Evolutionary conservation across 2,329 filamentous ascomycete species (phyloP).

Genomic region (Xylariales sp.): DNA sequence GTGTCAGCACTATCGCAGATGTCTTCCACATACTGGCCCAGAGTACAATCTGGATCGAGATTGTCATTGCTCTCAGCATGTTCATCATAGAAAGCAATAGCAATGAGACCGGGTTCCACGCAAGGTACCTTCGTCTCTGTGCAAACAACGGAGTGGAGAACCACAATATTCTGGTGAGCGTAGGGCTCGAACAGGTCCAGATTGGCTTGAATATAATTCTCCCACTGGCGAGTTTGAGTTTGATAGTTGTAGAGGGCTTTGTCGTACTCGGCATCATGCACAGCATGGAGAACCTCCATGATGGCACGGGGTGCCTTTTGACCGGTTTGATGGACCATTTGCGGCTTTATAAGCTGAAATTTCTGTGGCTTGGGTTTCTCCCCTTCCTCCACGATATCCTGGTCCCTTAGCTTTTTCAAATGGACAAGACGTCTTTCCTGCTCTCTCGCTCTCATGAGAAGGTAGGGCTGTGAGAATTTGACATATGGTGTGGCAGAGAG

Average conservation of each 20-base stretch:
- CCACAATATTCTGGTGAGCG: slow-evolving; percentile 92
- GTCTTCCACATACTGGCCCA: slow-evolving; percentile 94
- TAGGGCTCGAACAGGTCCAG: slow-evolving; percentile 89
- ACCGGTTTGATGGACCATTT: slow-evolving; percentile 87
- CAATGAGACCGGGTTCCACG: slow-evolving; percentile 83
- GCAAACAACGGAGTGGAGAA: slow-evolving; percentile 90
- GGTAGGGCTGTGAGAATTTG: slow-evolving; percentile 88
- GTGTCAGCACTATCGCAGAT: slow-evolving; percentile 71
- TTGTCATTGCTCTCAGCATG: slow-evolving; percentile 60
- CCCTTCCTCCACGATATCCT: slow-evolving; percentile 58
- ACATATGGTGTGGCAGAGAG: slow-evolving; percentile 95
- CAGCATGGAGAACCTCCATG: slow-evolving; percentile 88
- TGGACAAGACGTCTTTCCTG: slow-evolving; percentile 82
- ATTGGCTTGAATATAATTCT: slow-evolving; percentile 87
- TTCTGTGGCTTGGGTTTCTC: slow-evolving; percentile 64
- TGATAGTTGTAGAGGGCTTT: slow-evolving; percentile 90
- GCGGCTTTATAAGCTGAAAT: slow-evolving; percentile 88
- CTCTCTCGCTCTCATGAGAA: slow-evolving; percentile 87
- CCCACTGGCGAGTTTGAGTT: slow-evolving; percentile 94
- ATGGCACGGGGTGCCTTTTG: slow-evolving; percentile 80
- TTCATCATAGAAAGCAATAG: slow-evolving; percentile 91
- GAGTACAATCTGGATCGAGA: slow-evolving; percentile 80
- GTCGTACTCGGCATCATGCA: slow-evolving; percentile 95
- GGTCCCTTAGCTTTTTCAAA: slow-evolving; percentile 77
- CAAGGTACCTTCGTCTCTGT: slow-evolving; percentile 92